Evolutionary conservation across 2,329 filamentous ascomycete species (phyloP).

Genomic region (Scytalidium sp.): DNA sequence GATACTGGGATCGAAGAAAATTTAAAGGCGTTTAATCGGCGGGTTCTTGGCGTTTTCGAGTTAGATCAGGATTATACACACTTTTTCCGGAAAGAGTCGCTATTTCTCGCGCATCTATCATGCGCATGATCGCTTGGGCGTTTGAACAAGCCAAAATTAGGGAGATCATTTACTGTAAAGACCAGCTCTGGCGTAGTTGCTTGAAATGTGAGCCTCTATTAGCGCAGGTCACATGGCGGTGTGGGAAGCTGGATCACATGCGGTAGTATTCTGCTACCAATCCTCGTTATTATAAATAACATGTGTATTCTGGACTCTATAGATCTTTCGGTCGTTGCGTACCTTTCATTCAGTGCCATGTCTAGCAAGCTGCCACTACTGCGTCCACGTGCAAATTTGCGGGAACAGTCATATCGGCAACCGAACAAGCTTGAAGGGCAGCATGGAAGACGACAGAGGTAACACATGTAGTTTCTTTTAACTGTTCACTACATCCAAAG

Average conservation of each 20-base stretch:
- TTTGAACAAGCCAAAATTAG: too few species aligned
- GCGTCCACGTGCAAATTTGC: neutral
- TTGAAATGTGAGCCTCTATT: too few species aligned
- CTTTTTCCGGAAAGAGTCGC: too few species aligned
- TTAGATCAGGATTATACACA: neutral
- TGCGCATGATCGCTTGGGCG: too few species aligned
- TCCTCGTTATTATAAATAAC: too few species aligned
- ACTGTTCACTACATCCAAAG: neutral
- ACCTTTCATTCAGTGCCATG: too few species aligned
- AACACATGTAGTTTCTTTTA: neutral
- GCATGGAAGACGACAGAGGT: neutral
- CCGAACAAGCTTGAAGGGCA: neutral
- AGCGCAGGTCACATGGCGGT: neutral
- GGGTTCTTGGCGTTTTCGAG: neutral
- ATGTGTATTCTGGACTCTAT: too few species aligned
- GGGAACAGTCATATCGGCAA: neutral
- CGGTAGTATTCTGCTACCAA: neutral
- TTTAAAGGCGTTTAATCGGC: slow-evolving; percentile 7
- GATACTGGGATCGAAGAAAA: slow-evolving; percentile 25
- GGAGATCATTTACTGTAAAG: too few species aligned
- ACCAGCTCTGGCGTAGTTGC: too few species aligned
- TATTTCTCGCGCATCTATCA: too few species aligned
- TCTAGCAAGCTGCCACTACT: neutral
- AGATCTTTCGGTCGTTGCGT: too few species aligned
- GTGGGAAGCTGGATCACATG: neutral